A percentile compares a stretch with the other conserved stretches of the same genome.
These are phyloP conservation scores for Pseudohalonectria lignicola DNA, from an alignment of 2,329 filamentous ascomycete species.

Conservation along the genomic window DNA sequence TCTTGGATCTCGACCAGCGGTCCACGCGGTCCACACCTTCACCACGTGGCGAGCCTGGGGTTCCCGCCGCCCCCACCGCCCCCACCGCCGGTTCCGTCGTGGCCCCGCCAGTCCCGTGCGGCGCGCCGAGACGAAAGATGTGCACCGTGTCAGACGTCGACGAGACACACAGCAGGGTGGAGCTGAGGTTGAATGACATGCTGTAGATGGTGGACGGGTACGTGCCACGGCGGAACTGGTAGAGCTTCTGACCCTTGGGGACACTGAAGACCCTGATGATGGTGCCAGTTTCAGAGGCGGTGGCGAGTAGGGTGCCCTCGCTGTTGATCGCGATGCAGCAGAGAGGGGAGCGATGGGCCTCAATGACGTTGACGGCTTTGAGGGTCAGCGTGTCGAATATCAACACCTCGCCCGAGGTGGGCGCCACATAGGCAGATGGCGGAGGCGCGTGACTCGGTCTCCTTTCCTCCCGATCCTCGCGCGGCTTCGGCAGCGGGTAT, in stretches of 20 bases:
- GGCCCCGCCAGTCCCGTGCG: conserved; percentile 21
- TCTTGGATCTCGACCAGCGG: conserved; percentile 41
- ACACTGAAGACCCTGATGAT: conserved; percentile 95
- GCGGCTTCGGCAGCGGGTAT: conserved; percentile 73
- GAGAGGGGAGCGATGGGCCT: conserved; percentile 85
- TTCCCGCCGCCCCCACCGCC: conserved; percentile 13
- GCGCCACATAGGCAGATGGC: conserved; percentile 63
- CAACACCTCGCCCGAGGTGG: conserved; percentile 83
- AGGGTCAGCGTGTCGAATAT: conserved; percentile 84
- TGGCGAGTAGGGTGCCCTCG: conserved; percentile 84
- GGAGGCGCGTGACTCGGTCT: conserved; percentile 78
- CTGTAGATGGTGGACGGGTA: conserved; percentile 95
- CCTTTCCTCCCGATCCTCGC: conserved; percentile 45
- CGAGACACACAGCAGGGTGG: conserved; percentile 86
- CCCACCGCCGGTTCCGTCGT: conserved; percentile 1
- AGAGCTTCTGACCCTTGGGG: conserved; percentile 82
- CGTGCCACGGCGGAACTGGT: conserved; percentile 89
- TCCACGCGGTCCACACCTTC: too few relatives aligned
- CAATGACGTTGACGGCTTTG: conserved; percentile 89
- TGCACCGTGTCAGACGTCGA: conserved; percentile 95
- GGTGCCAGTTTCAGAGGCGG: conserved; percentile 92
- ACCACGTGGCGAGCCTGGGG: conserved; percentile 27
- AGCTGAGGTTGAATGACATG: conserved; percentile 97
- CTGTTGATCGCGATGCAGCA: conserved; percentile 87
- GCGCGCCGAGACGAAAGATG: conserved; percentile 70